Base-by-base conservation (phyloP, 768 basidiomycete species). In the Leccinum subgranulosum region DNA sequence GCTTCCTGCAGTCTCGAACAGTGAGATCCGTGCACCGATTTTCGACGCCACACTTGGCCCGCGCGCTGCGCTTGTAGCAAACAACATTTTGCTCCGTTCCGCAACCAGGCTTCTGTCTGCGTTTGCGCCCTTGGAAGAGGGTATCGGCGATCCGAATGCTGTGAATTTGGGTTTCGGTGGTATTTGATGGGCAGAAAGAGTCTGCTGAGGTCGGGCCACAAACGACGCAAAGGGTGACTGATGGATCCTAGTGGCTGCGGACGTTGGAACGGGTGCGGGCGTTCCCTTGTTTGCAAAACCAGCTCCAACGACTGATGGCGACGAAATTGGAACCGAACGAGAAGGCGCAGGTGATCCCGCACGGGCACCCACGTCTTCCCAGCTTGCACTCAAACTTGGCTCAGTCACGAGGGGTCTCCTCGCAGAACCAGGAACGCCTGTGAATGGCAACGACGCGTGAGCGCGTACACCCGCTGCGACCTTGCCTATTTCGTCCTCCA, bases 401-500 rank as follows among this genome's bases (percentile, higher is more conserved):
- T 78, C 75, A 46, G 70, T 61, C 17, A 54, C 28, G 33, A 60
- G 58, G 29, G 64, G 60, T 58, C 59, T 68, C 46, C 67, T 70
- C 27, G 55, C 61, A 57, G 61, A 1, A 9, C 6, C 54, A 62
- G 59, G 29, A 31, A 48, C 6, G 5, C 28, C 46, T 0, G 47
- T 51, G 7, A 49, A 56, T 2, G 49, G 19, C 15, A 19, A 60
- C 17, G 47, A 21, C 12, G 34, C 6, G 21, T 62, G 62, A 48
- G 55, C 59, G 6, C 62, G 64, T 27, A 67, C 64, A 4, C 67
- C 69, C 0, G 55, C 59, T 7, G 71, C 70, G 12, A 71, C 61
- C 34, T 69, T 66, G 61, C 79, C 81, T 7, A 90, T 71, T 58
- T 87, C 84, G 3, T 76, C 73, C 60, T 90, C 89, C 2, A 90